Evolutionary conservation across 768 basidiomycete genomes (phyloP).

Genomic region (Agaricus subrufescens): DNA sequence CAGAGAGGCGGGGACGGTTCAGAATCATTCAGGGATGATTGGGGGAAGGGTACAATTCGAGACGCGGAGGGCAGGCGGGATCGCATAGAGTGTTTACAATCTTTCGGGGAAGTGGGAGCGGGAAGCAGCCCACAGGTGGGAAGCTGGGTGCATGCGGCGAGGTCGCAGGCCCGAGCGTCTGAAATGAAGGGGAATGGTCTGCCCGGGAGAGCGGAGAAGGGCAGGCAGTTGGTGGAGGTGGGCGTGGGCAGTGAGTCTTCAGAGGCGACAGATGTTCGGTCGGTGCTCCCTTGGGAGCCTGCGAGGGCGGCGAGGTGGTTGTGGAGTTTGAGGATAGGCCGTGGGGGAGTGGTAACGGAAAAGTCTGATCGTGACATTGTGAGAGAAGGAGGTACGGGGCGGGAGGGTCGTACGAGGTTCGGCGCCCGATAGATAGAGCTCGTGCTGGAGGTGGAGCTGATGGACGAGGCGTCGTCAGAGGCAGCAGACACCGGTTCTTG

Average conservation of each 20-base stretch:
- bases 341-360: constrained; percentile 21
- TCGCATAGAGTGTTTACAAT: neutral
- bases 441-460: constrained; percentile 17
- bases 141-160: constrained; percentile 7
- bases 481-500: neutral
- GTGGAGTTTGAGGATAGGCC: constrained; percentile 27
- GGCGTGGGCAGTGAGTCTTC: constrained; percentile 52
- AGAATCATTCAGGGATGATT: constrained; percentile 3
- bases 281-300: constrained; percentile 18
- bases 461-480: constrained; percentile 12
- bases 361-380: constrained; percentile 40
- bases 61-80: constrained; percentile 4
- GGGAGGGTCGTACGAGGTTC: constrained; percentile 34
- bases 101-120: neutral
- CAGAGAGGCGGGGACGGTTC: constrained; percentile 4
- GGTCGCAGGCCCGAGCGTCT: constrained; percentile 7
- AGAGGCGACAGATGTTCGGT: constrained; percentile 31
- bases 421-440: constrained; percentile 25
- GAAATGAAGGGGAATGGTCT: constrained; percentile 10
- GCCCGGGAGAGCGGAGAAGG: constrained; percentile 23
- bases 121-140: neutral
- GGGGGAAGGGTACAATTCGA: neutral
- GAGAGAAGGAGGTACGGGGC: constrained; percentile 45
- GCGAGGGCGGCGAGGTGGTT: constrained; percentile 28
- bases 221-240: constrained; percentile 30